Percentiles rank a stretch among this genome's conserved stretches.
Evolutionary conservation across 148 eudicot species (phyloP).

Genomic region (Bassia scoparia): DNA sequence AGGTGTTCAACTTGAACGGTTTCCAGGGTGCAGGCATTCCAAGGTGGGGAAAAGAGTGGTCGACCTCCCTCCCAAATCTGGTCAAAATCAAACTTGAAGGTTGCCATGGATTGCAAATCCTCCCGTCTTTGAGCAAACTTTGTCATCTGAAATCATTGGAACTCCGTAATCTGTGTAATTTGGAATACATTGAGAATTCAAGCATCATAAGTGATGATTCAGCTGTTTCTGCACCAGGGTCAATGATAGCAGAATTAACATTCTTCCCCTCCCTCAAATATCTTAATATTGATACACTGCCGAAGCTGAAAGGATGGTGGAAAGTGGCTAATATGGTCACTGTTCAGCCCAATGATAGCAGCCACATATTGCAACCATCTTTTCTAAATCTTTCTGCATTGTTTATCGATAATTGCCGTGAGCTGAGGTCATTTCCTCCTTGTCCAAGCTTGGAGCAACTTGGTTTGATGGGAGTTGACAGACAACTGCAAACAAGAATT

Average conservation of each 20-base stretch:
- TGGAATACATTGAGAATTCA: conserved; percentile 22
- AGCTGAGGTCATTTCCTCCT: conserved; percentile 15
- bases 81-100: background rate
- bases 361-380: background rate
- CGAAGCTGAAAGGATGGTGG: conserved; percentile 25
- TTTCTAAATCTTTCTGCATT: conserved; percentile 9
- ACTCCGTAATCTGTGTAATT: background rate
- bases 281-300: background rate
- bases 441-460: conserved; percentile 8
- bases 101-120: background rate
- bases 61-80: conserved; percentile 13
- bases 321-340: background rate
- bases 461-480: background rate
- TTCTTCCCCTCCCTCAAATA: conserved; percentile 22
- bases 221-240: background rate
- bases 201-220: background rate
- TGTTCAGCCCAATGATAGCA: background rate
- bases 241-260: background rate
- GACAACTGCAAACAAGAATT: background rate
- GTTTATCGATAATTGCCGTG: background rate
- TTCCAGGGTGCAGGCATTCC: conserved; percentile 13
- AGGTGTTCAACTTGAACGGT: background rate
- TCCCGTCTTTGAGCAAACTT: conserved; percentile 15
- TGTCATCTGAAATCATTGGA: background rate
- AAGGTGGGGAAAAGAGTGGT: conserved; percentile 7